Percentiles rank a stretch among this genome's conserved stretches.
These are phyloP conservation scores for Russula ochroleuca DNA, from an alignment of 768 basidiomycete species.

Conservation along the genomic window DNA sequence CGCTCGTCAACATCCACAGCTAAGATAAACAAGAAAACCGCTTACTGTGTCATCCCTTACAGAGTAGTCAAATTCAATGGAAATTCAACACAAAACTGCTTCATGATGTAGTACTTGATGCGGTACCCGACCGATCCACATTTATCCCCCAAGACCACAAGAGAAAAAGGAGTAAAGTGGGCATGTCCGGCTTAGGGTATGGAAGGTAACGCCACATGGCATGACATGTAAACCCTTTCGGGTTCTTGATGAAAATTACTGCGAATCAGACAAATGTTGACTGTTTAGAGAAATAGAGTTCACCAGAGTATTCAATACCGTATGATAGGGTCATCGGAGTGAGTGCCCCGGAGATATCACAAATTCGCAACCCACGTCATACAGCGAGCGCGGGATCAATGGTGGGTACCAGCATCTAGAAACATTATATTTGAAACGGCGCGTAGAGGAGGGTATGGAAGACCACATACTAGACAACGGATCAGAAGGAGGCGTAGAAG, in stretches of 20 bases:
- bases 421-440: conserved; percentile 20
- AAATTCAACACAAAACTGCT: conserved; percentile 41
- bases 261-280: conserved; percentile 35
- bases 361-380: too few species aligned
- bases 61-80: neutral
- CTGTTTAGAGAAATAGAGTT: conserved; percentile 38
- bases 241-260: conserved; percentile 29
- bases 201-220: conserved; percentile 18
- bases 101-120: conserved; percentile 44
- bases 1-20: conserved; percentile 44
- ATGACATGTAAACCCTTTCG: neutral
- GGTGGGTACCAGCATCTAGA: too few species aligned
- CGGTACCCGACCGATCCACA: too few species aligned
- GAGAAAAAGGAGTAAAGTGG: conserved; percentile 30
- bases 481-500: too few species aligned
- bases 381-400: too few species aligned
- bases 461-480: too few species aligned
- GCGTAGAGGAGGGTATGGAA: conserved; percentile 13
- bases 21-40: conserved; percentile 34
- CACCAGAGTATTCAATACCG: conserved; percentile 25
- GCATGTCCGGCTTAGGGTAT: conserved; percentile 36
- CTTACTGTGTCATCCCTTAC: conserved; percentile 13
- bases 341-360: too few species aligned
- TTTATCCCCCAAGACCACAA: too few species aligned
- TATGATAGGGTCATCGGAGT: neutral